Base-by-base conservation (phyloP, 495 filamentous ascomycete genomes). In the Acidiella bohemica region DNA sequence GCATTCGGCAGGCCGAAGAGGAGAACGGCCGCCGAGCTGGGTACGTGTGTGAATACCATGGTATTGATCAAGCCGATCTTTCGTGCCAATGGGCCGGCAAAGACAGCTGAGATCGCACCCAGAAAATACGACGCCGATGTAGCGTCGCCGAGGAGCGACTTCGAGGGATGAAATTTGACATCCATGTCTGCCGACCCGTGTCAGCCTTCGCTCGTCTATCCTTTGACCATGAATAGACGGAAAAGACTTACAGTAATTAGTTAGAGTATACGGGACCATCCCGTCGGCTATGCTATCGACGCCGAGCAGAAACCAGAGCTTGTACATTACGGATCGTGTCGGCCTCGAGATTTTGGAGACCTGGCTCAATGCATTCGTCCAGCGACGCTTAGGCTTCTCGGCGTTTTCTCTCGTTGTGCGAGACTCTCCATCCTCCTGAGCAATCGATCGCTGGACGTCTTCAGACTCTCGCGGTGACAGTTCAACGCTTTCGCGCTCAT, bases 11-110 rank as follows among this genome's bases (percentile, higher is more conserved):
- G 48, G 0, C 80, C 74, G 37, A 92, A 78, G 20, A 87, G 51
- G 9, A 75, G 61, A 1, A 90, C 71, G 41, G 79, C 77, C 32
- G 85, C 62, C 6, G 81, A 71, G 1, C 80, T 84, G 0, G 84
- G 84, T 5, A 83, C 68, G 51, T 90, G 83, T 1, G 82, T 85
- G 50, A 84, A 84, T 21, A 88, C 81, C 83, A 93, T 93, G 6
- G 83, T 84, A 55, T 78, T 80, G 51, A 93, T 70, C 23, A 86
- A 71, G 0, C 86, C 86, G 30, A 92, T 75, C 27, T 76, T 68
- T 41, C 78, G 76, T 3, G 84, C 71, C 42, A 93, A 69, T 1
- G 83, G 79, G 0, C 81, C 76, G 2, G 81, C 75, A 24, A 86
- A 71, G 2, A 88, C 64, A 51, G 76, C 82, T 4, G 77, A 79